Evolutionary conservation across 345 rosid genomes (phyloP), one percentile per base, ranked within the genome.

Genomic region (Corchorus capsularis): DNA sequence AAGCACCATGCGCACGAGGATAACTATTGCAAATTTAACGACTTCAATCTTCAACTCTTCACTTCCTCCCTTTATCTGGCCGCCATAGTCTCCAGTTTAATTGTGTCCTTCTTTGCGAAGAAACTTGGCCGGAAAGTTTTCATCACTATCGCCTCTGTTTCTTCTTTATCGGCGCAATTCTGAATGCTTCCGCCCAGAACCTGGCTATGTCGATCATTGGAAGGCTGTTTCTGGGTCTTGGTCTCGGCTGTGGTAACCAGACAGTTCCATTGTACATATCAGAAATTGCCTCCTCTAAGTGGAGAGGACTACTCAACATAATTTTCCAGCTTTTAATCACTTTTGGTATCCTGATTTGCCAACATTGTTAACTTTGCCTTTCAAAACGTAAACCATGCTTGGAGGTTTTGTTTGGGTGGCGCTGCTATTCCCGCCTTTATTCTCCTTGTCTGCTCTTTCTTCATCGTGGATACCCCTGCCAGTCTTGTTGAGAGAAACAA

Each of bases 211-310:
- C 89, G 83, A 87, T 89, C 34, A 55, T 43, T 7, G 93, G 91
- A 45, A 83, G 94, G 84, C 41, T 92, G 64, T 74, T 73, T 34
- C 89, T 92, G 0, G 95, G 95, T 0, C 76, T 46, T 0, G 93
- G 95, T 4, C 85, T 91, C 17, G 97, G 93, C 60, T 90, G 90
- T 17, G 92, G 90, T 43, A 92, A 92, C 71, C 93, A 86, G 94
- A 85, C 92, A 3, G 92, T 92, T 7, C 97, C 97, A 16, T 72
- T 92, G 79, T 90, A 89, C 75, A 89, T 92, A 80, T 90, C 97
- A 9, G 97, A 92, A 82, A 87, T 92, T n/a, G 89, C 94, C 6
- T 94, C 94, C n/a, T n/a, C n/a, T n/a, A n/a, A n/a, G n/a, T n/a
- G n/a, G n/a, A 0, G 57, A 78, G 97, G 97, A 82, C 87, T 83